These are phyloP conservation scores for Ceratocystiopsis brevicomis DNA, from an alignment of 2,329 filamentous ascomycete genomes.

Conservation along the genomic window DNA sequence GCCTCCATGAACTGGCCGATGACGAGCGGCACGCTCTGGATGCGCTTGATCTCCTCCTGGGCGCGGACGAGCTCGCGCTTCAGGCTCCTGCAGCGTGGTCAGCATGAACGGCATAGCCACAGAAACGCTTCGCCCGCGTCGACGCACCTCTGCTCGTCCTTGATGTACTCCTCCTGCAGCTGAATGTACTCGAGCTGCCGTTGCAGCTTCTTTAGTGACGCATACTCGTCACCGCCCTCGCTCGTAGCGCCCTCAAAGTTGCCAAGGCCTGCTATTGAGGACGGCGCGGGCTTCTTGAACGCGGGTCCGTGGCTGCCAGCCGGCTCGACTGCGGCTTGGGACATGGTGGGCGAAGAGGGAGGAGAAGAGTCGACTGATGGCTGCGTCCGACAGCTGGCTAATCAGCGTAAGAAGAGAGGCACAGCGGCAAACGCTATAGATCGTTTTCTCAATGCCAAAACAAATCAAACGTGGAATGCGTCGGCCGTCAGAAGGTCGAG, in stretches of 20 bases:
- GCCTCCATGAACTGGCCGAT: constrained; percentile 99
- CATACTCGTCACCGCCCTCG: constrained; percentile 83
- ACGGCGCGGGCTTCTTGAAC: constrained; percentile 63
- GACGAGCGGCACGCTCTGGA: constrained; percentile 92
- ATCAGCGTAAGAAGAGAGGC: not conserved
- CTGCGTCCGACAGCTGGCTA: not conserved
- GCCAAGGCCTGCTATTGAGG: constrained; percentile 76
- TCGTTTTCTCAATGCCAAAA: not conserved
- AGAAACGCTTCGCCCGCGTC: too few species aligned
- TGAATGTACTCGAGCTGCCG: constrained; percentile 96
- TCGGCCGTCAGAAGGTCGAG: not conserved
- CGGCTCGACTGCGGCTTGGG: constrained; percentile 70
- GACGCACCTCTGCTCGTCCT: constrained; percentile 82
- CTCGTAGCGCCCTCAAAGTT: constrained; percentile 66
- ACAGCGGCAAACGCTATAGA: not conserved
- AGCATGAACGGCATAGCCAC: too few species aligned
- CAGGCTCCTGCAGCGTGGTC: constrained; percentile 53
- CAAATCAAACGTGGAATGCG: not conserved
- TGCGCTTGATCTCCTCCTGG: constrained; percentile 98
- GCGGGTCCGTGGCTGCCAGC: constrained; percentile 46
- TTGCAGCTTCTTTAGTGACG: constrained; percentile 88
- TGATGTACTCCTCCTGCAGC: constrained; percentile 98
- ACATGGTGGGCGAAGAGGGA: constrained; percentile 35
- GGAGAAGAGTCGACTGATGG: not conserved
- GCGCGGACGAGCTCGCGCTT: constrained; percentile 94